These are phyloP conservation scores for Leavenworthia alabamica DNA, from an alignment of 345 rosid genomes.

Conservation along the genomic window DNA sequence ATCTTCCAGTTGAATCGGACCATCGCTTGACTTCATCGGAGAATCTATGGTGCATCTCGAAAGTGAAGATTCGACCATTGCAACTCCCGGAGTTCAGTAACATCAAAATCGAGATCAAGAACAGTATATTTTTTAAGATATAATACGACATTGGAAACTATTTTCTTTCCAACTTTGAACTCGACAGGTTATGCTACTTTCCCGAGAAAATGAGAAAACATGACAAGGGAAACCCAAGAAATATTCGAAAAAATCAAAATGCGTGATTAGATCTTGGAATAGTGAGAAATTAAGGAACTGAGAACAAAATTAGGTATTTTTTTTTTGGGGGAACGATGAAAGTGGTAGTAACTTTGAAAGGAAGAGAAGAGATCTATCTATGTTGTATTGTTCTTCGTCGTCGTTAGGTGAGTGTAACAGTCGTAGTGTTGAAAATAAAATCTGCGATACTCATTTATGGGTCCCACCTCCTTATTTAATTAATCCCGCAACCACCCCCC, in stretches of 20 bases:
- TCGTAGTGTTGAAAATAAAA: conserved; percentile 9
- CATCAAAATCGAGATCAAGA: conserved; percentile 34
- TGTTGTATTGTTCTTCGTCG: conserved; percentile 2
- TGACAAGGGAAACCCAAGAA: not conserved
- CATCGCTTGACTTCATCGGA: conserved; percentile 55
- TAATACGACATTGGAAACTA: conserved; percentile 27
- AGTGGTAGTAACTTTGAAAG: not conserved
- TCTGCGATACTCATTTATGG: not conserved
- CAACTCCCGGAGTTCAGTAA: conserved; percentile 28
- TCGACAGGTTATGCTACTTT: conserved; percentile 20
- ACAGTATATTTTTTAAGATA: conserved; percentile 27
- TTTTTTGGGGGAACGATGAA: not conserved
- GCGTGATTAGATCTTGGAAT: conserved; percentile 7
- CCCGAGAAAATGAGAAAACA: conserved; percentile 10
- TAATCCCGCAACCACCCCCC: not conserved
- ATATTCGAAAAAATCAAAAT: not conserved
- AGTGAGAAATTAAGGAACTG: not conserved
- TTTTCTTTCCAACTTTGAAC: not conserved
- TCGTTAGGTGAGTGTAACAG: conserved; percentile 34
- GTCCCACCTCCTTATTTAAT: conserved; percentile 9
- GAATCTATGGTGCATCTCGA: conserved; percentile 79
- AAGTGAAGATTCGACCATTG: conserved; percentile 58
- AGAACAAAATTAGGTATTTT: conserved; percentile 14
- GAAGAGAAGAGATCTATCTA: conserved; percentile 1
- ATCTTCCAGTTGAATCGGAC: conserved; percentile 38